Evolutionary conservation across 2,329 filamentous ascomycete species (phyloP), one percentile per base, ranked within the genome.

Genomic region (Diaporthe citrichinensis): DNA sequence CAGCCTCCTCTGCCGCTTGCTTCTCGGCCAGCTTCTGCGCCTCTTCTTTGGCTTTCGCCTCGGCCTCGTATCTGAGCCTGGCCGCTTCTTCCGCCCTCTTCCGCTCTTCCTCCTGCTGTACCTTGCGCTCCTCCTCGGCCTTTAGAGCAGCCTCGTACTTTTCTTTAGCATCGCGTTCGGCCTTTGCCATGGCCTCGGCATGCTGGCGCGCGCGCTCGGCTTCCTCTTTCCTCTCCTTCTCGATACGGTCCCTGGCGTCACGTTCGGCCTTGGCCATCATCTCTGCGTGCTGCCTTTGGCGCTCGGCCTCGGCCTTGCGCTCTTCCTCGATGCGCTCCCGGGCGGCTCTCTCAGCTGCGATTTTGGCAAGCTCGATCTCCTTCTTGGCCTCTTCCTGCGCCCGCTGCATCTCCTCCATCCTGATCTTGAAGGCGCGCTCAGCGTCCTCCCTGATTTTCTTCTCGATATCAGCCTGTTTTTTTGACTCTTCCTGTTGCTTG

Each of bases 51-150:
- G 82, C 84, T 74, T 84, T 85, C 58, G 85, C 83, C 51, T 89
- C 88, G 51, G 88, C 88, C 41, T 87, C 87, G 4, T 86, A 83
- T 78, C 86, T 84, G 65, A 84, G 83, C 62, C 84, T 84, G 41
- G 86, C 84, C 74, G 86, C 87, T 31, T 87, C 86, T 53, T 86
- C 85, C 31, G 87, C 86, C 76, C 87, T 88, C 80, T 89, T 89
- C 58, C 84, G 82, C 61, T 83, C 84, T 62, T 84, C 85, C 4
- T 81, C 80, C 76, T 85, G 82, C 73, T 84, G 83, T 51, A 79
- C 84, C 75, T 81, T 81, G 49, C 83, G 84, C 51, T 81, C 80
- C 25, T 82, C 81, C 20, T 86, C 86, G 0, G 81, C 83, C 72
- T 81, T 83, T 62, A 81, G 80, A 57, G 81, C 80, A 14, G 85